These are phyloP conservation scores for Hyaloscypha finlandica DNA, from an alignment of 495 filamentous ascomycete genomes.

Conservation along the genomic window DNA sequence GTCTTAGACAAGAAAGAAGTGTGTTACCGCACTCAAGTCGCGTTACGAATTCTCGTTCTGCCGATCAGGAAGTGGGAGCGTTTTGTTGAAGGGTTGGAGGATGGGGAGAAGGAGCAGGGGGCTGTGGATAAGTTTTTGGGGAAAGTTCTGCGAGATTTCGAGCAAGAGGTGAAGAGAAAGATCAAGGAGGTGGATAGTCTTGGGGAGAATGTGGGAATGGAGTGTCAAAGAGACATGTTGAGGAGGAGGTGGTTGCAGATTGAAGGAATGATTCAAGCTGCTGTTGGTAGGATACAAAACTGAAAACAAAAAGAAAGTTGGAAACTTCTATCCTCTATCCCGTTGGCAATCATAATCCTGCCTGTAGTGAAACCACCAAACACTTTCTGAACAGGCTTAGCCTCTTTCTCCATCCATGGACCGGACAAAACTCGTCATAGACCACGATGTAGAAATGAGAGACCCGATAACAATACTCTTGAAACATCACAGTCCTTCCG, in stretches of 20 bases:
- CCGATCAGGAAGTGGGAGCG: constrained; percentile 23
- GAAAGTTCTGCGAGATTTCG: constrained; percentile 12
- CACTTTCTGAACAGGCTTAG: not conserved
- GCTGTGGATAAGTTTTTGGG: constrained; percentile 23
- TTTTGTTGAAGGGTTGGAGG: constrained; percentile 20
- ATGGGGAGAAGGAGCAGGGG: constrained; percentile 23
- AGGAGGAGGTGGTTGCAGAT: constrained; percentile 31
- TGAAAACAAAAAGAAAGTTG: constrained; percentile 2
- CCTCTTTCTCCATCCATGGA: not conserved
- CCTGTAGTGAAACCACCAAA: not conserved
- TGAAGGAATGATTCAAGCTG: constrained; percentile 11
- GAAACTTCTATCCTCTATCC: not conserved
- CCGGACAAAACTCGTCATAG: too few relatives aligned
- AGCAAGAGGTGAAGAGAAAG: constrained; percentile 1
- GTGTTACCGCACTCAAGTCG: constrained; percentile 61
- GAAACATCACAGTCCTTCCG: not conserved
- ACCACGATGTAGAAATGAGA: too few relatives aligned
- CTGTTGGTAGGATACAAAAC: constrained; percentile 26
- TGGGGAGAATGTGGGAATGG: constrained; percentile 3
- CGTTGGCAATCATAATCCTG: not conserved
- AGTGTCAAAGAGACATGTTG: constrained; percentile 27
- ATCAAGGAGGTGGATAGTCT: constrained; percentile 3
- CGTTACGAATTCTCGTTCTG: constrained; percentile 39
- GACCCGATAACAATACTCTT: not conserved
- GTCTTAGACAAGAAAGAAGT: constrained; percentile 36